Conservation (phyloP, 805 yeast genomes). For the Candida chauliodis region DNA sequence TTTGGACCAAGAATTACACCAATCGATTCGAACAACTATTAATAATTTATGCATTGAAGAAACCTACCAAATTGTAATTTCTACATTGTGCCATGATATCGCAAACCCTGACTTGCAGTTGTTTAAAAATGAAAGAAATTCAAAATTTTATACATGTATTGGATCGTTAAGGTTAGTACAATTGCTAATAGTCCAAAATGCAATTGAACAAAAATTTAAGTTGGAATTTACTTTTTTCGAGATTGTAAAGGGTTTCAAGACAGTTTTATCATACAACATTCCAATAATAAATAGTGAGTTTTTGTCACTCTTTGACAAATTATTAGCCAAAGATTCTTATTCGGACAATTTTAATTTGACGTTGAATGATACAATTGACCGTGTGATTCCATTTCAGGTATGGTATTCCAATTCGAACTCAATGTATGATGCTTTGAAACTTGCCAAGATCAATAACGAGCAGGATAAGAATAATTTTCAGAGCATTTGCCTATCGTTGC, state of each 20-base stretch:
- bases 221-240: constrained; percentile 17
- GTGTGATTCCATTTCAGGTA: constrained; percentile 34
- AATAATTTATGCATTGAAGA: constrained; percentile 35
- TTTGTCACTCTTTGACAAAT: constrained; percentile 34
- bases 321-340: constrained; percentile 29
- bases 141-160: constrained; percentile 24
- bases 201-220: constrained; percentile 19
- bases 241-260: constrained; percentile 31
- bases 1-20: constrained; percentile 27
- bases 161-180: constrained; percentile 41
- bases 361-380: constrained; percentile 15
- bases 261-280: constrained; percentile 31
- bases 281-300: constrained; percentile 39
- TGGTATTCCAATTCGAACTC: constrained; percentile 42
- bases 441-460: constrained; percentile 19
- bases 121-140: constrained; percentile 4
- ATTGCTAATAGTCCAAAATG: constrained; percentile 21
- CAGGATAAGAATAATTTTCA: constrained; percentile 30
- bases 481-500: constrained; percentile 33
- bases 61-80: constrained; percentile 23
- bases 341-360: constrained; percentile 13
- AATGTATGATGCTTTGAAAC: constrained; percentile 35
- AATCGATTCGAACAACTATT: constrained; percentile 36
- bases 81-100: constrained; percentile 18
- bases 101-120: constrained; percentile 20